Conservation (phyloP, 495 filamentous ascomycete species). For the Cercophora sp. region DNA sequence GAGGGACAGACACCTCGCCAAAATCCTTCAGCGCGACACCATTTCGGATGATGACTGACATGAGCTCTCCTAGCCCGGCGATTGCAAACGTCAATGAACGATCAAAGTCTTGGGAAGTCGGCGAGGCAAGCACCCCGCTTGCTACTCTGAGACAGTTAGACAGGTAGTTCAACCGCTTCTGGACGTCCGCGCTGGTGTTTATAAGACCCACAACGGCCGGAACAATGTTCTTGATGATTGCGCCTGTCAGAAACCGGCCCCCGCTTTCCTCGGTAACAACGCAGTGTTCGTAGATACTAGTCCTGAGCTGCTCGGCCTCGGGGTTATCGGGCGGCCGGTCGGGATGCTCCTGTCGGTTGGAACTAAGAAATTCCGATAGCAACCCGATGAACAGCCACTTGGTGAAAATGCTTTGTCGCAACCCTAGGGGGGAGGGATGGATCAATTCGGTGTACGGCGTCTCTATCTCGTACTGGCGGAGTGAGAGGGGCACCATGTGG, state of each 20-base stretch:
- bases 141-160: conserved; percentile 9
- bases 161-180: conserved; percentile 8
- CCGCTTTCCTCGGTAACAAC: background rate
- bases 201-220: background rate
- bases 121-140: background rate
- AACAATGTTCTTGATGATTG: conserved; percentile 1
- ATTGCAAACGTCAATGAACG: conserved; percentile 16
- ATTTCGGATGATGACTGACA: conserved; percentile 1
- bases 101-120: conserved; percentile 10
- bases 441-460: conserved; percentile 5
- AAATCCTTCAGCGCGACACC: background rate
- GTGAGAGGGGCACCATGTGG: background rate
- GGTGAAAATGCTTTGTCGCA: conserved; percentile 6
- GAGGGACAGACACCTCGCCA: background rate
- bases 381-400: conserved; percentile 16
- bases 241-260: background rate
- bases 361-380: conserved; percentile 10
- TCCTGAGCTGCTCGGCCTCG: background rate
- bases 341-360: conserved; percentile 9
- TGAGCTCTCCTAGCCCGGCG: conserved; percentile 16
- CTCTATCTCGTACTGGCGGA: background rate
- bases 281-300: background rate
- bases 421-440: background rate
- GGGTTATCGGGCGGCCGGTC: background rate
- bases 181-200: background rate